These are phyloP conservation scores for Penicillium herquei DNA, from an alignment of 495 filamentous ascomycete species.

Conservation along the genomic window DNA sequence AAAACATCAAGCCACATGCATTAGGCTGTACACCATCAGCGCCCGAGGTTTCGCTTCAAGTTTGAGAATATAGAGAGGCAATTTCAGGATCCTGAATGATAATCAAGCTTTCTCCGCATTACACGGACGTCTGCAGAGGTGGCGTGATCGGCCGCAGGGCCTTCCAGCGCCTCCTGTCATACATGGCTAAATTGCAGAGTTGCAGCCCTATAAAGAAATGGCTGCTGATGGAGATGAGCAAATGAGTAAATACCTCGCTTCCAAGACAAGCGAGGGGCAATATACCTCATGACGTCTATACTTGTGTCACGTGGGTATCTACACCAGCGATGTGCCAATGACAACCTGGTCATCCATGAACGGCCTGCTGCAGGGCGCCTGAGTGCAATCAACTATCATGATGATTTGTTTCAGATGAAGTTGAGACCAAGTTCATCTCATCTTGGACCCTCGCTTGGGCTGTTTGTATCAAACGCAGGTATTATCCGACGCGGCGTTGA, in stretches of 20 bases:
- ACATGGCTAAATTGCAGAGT: conserved; percentile 20
- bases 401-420: no score
- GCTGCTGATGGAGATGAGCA: background rate
- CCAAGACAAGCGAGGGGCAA: background rate
- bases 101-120: conserved; percentile 12
- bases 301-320: background rate
- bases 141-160: conserved; percentile 13
- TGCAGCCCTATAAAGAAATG: conserved; percentile 6
- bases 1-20: no score
- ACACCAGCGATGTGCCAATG: background rate
- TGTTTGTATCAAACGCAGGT: no score
- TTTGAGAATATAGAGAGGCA: no score
- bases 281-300: background rate
- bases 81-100: background rate
- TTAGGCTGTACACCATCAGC: no score
- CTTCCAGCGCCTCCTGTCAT: conserved; percentile 4
- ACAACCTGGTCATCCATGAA: conserved; percentile 3
- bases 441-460: no score
- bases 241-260: background rate
- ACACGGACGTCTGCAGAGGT: conserved; percentile 11
- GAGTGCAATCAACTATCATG: background rate
- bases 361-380: conserved; percentile 12
- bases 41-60: no score
- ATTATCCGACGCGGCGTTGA: no score
- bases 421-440: no score